Percentiles rank a stretch among this genome's conserved stretches.
These are phyloP conservation scores for Candida nemodendra DNA, from an alignment of 805 yeast species.

Conservation along the genomic window DNA sequence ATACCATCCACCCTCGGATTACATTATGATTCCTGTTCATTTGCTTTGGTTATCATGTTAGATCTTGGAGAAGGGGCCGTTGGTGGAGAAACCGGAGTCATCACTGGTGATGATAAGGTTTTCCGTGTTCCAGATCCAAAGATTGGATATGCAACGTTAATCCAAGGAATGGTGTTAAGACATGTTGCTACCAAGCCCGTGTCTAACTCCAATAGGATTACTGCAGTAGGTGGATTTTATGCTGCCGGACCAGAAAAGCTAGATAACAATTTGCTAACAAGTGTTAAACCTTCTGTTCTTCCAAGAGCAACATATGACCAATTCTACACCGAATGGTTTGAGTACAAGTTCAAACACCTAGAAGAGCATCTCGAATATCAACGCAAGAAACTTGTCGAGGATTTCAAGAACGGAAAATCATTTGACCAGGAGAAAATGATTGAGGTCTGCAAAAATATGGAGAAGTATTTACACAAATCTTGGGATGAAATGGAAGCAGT, in stretches of 20 bases:
- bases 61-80: conserved; percentile 45
- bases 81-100: conserved; percentile 51
- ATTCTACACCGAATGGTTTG: conserved; percentile 36
- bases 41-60: conserved; percentile 49
- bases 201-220: conserved; percentile 34
- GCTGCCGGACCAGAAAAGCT: conserved; percentile 27
- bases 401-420: conserved; percentile 18
- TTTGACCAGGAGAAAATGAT: conserved; percentile 32
- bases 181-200: conserved; percentile 48
- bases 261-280: conserved; percentile 33
- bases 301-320: conserved; percentile 33
- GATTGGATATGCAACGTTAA: conserved; percentile 45
- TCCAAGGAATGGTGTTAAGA: conserved; percentile 46
- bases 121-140: conserved; percentile 40
- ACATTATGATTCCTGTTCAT: conserved; percentile 47
- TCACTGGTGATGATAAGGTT: conserved; percentile 39
- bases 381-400: conserved; percentile 20
- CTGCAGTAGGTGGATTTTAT: conserved; percentile 31
- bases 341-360: conserved; percentile 30
- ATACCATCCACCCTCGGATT: conserved; percentile 47
- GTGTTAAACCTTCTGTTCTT: conserved; percentile 33
- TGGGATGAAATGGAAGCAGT: conserved; percentile 35
- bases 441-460: conserved; percentile 29
- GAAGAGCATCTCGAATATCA: conserved; percentile 25
- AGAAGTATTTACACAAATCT: conserved; percentile 28